phyloP scores from a whole-genome alignment of 306 rosid species.

The Vigna mungo region DNA sequence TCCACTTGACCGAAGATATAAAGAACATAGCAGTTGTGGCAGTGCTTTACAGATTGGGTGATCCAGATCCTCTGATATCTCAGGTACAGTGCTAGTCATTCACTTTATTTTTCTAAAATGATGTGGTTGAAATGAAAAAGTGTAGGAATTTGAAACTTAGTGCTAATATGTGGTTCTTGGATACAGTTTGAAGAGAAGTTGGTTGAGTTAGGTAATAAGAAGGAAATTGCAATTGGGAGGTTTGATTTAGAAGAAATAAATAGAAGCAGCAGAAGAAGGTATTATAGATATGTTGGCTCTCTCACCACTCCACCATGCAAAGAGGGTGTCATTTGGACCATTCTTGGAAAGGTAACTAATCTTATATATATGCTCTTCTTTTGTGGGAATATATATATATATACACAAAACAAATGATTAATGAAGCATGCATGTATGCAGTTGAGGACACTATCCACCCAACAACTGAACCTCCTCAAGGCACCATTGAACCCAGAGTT shows the following conservation, averaged over 20 bases:
- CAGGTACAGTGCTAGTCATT: conserved; percentile 50
- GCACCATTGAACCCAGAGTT: conserved; percentile 57
- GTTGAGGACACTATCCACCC: conserved; percentile 69
- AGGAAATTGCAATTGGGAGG: conserved; percentile 54
- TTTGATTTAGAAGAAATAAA: conserved; percentile 49
- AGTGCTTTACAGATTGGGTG: conserved; percentile 62
- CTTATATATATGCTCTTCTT: too few relatives aligned
- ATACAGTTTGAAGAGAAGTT: conserved; percentile 63
- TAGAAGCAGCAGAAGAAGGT: conserved; percentile 52
- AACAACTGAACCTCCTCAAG: conserved; percentile 64
- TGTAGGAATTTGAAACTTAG: not conserved
- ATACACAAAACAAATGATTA: not conserved
- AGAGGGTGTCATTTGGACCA: conserved; percentile 73
- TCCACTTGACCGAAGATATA: conserved; percentile 63
- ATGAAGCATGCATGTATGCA: conserved; percentile 21
- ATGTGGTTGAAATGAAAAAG: not conserved
- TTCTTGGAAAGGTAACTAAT: conserved; percentile 59
- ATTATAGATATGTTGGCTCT: conserved; percentile 79
- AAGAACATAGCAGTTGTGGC: conserved; percentile 58
- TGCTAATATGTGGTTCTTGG: not conserved
- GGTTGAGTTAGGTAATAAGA: conserved; percentile 47
- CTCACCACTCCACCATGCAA: conserved; percentile 90
- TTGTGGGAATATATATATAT: not conserved
- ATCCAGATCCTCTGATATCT: conserved; percentile 60
- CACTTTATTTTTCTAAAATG: not conserved